These are phyloP conservation scores for Vachellia collinsii DNA, from an alignment of 306 rosid species.

Conservation along the genomic window DNA sequence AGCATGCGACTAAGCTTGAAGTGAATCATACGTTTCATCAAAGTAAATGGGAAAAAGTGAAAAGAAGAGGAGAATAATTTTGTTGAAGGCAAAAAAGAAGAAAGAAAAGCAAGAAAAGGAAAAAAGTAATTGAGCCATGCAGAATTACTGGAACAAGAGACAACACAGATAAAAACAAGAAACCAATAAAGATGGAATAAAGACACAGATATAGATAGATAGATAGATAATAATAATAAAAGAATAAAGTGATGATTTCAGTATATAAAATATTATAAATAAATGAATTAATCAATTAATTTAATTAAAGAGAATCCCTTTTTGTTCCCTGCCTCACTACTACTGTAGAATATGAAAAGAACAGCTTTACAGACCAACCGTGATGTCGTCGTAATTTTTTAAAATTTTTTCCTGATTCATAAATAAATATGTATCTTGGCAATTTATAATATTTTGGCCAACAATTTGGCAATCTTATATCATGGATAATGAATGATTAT, in stretches of 20 bases:
- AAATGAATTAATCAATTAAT: neutral
- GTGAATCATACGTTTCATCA: slow-evolving; percentile 12
- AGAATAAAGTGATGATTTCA: slow-evolving; percentile 59
- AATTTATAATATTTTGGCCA: neutral
- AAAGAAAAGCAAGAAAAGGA: slow-evolving; percentile 44
- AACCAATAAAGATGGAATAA: slow-evolving; percentile 55
- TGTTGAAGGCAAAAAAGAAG: slow-evolving; percentile 42
- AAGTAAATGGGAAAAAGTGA: slow-evolving; percentile 38
- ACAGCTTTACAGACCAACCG: slow-evolving; percentile 43
- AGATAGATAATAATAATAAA: slow-evolving; percentile 27
- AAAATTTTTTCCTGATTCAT: neutral
- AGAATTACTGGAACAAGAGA: slow-evolving; percentile 63
- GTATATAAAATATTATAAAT: slow-evolving; percentile 22
- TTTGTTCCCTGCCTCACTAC: slow-evolving; percentile 34
- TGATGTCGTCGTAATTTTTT: slow-evolving; percentile 36
- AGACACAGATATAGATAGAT: slow-evolving; percentile 54
- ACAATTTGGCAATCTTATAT: neutral
- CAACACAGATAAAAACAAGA: slow-evolving; percentile 62
- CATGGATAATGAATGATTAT: neutral
- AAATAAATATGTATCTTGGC: neutral
- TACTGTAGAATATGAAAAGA: slow-evolving; percentile 36
- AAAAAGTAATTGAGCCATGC: slow-evolving; percentile 43
- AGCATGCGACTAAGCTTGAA: neutral
- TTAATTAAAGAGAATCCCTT: slow-evolving; percentile 42
- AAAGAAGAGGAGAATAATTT: slow-evolving; percentile 41